Conservation (phyloP, 2,329 filamentous ascomycete species). For the Colletotrichum chlorophyti region DNA sequence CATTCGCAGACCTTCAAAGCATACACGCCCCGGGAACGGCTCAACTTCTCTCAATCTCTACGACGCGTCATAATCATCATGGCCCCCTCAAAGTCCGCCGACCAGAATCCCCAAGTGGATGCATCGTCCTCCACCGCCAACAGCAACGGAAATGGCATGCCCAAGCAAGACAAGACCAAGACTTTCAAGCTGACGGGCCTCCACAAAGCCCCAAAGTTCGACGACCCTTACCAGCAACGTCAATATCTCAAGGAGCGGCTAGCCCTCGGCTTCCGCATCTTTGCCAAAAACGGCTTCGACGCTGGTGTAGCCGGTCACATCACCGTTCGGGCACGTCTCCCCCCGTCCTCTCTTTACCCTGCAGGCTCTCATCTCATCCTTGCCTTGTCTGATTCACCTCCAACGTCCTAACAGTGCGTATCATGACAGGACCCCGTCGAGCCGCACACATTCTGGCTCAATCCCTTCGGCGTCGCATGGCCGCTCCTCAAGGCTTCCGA, state of each 20-base stretch:
- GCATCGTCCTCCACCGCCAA: background rate
- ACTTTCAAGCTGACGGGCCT: background rate
- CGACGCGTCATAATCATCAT: too few relatives aligned
- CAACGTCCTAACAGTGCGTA: too few relatives aligned
- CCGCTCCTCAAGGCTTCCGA: conserved; percentile 68
- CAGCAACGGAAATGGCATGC: conserved; percentile 6
- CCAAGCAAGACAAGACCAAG: background rate
- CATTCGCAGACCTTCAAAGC: too few relatives aligned
- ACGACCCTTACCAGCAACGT: conserved; percentile 47
- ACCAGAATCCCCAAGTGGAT: conserved; percentile 4
- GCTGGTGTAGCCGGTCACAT: conserved; percentile 73
- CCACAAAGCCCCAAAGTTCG: conserved; percentile 29
- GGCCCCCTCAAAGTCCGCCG: conserved; percentile 9
- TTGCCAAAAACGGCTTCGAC: conserved; percentile 63
- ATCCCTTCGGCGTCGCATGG: conserved; percentile 70
- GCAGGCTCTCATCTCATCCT: background rate
- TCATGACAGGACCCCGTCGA: conserved; percentile 63
- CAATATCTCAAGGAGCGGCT: conserved; percentile 61
- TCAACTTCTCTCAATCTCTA: too few relatives aligned
- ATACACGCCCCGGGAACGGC: too few relatives aligned
- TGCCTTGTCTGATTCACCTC: conserved; percentile 14
- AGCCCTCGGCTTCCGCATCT: conserved; percentile 63
- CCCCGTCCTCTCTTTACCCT: too few relatives aligned
- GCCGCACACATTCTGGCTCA: conserved; percentile 70
- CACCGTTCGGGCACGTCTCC: conserved; percentile 51